Evolutionary conservation across 257 asterid species (phyloP).

Genomic region (Solanum lycopersicoides): DNA sequence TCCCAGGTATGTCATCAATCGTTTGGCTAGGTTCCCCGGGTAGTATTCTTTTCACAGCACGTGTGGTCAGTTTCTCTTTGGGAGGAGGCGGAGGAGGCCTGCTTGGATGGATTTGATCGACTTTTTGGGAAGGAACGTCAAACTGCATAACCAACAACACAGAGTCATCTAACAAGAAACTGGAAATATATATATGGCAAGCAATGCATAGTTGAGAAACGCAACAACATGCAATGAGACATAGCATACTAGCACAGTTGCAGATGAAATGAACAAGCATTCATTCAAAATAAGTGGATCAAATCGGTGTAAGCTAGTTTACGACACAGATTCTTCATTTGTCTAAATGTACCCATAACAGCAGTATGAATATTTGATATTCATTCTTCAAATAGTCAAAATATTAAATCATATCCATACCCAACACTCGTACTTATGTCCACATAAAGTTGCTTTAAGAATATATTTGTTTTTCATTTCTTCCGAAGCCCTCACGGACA

Average conservation of each 20-base stretch:
- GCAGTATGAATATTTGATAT: neutral
- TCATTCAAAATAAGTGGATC: neutral
- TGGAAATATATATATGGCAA: neutral
- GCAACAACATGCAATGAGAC: neutral
- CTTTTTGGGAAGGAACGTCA: slow-evolving; percentile 44
- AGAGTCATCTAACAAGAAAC: neutral
- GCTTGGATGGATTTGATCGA: slow-evolving; percentile 43
- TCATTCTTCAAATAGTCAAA: neutral
- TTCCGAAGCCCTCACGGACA: neutral
- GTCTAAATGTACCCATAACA: neutral
- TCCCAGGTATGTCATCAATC: slow-evolving; percentile 35
- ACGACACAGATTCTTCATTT: neutral
- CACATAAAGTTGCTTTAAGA: neutral
- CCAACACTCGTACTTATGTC: neutral
- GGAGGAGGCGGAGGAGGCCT: slow-evolving; percentile 35
- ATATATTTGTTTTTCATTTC: neutral
- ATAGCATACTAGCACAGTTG: neutral
- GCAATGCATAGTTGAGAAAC: neutral
- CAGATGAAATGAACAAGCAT: neutral
- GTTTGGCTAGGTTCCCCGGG: slow-evolving; percentile 1
- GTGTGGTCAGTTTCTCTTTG: slow-evolving; percentile 23
- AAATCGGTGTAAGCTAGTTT: neutral
- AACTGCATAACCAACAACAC: slow-evolving; percentile 36
- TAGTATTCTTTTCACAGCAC: slow-evolving; percentile 13
- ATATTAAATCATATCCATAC: neutral